These are phyloP conservation scores for Arabidopsis lyrata DNA, from an alignment of 441 rosid genomes.

Conservation along the genomic window DNA sequence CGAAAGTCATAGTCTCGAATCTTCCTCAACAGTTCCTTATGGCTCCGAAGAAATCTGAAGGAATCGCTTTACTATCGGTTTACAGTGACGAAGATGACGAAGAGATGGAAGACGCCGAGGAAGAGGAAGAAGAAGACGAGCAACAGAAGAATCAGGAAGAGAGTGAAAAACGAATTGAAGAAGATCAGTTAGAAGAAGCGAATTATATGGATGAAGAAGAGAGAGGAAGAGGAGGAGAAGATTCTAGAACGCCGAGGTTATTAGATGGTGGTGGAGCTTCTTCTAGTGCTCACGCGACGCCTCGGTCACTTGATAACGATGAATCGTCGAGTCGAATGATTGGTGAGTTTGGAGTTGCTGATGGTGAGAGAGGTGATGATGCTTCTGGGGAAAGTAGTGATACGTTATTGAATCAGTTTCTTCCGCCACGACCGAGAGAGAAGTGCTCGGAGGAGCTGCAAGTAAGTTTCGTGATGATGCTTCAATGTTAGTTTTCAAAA, in stretches of 20 bases:
- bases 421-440: conserved; percentile 66
- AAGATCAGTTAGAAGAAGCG: conserved; percentile 44
- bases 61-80: conserved; percentile 85
- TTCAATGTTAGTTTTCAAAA: background rate
- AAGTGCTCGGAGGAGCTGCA: conserved; percentile 85
- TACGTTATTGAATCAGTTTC: conserved; percentile 72
- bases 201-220: conserved; percentile 51
- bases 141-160: conserved; percentile 41
- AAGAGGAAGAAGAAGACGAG: conserved; percentile 44
- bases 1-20: conserved; percentile 32
- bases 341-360: conserved; percentile 53
- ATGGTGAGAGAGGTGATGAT: conserved; percentile 49
- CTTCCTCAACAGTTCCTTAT: conserved; percentile 36
- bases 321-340: conserved; percentile 49
- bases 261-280: conserved; percentile 52
- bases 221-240: conserved; percentile 39
- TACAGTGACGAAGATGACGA: conserved; percentile 96
- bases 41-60: conserved; percentile 85
- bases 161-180: conserved; percentile 15
- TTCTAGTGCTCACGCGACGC: conserved; percentile 53
- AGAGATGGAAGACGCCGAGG: conserved; percentile 78
- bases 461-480: conserved; percentile 55
- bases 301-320: conserved; percentile 53
- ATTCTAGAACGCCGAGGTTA: conserved; percentile 44
- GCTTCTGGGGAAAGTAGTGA: conserved; percentile 53